A percentile compares a stretch with the other conserved stretches of the same genome.
These are phyloP conservation scores for Begonia fuchsioides DNA, from an alignment of 306 rosid species.

Conservation along the genomic window DNA sequence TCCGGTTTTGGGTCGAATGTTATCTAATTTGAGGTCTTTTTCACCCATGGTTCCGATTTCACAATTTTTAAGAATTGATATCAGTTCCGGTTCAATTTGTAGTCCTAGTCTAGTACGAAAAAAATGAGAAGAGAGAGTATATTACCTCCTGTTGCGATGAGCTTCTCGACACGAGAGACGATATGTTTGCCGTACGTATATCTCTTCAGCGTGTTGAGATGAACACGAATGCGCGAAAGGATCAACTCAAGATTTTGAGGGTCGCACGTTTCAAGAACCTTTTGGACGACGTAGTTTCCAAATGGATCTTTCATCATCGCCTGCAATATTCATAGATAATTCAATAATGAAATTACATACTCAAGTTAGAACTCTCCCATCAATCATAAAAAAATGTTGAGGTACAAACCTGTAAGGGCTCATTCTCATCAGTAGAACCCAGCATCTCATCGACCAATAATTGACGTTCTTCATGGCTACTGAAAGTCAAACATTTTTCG, in stretches of 20 bases:
- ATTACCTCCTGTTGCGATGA: constrained; percentile 86
- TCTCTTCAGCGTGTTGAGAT: constrained; percentile 75
- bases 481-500: too few relatives aligned
- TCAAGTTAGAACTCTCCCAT: too few relatives aligned
- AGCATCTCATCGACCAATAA: constrained; percentile 83
- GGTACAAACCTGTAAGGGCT: constrained; percentile 74
- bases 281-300: constrained; percentile 92
- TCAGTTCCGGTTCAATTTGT: too few relatives aligned
- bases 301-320: constrained; percentile 98
- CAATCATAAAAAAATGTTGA: too few relatives aligned
- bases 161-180: constrained; percentile 92
- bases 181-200: constrained; percentile 92
- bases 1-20: too few relatives aligned
- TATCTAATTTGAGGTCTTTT: too few relatives aligned
- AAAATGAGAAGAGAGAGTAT: not conserved
- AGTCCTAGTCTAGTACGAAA: not conserved
- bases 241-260: constrained; percentile 74
- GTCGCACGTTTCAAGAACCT: constrained; percentile 89
- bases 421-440: constrained; percentile 87
- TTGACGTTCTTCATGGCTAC: too few relatives aligned
- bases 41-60: too few relatives aligned
- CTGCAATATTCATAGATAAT: too few relatives aligned
- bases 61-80: too few relatives aligned
- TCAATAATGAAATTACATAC: too few relatives aligned
- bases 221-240: constrained; percentile 92